A percentile compares a stretch with the other conserved stretches of the same genome.
Evolutionary conservation across 78 protist species (phyloP).

Genomic region (Dictyostelium firmibasis): DNA sequence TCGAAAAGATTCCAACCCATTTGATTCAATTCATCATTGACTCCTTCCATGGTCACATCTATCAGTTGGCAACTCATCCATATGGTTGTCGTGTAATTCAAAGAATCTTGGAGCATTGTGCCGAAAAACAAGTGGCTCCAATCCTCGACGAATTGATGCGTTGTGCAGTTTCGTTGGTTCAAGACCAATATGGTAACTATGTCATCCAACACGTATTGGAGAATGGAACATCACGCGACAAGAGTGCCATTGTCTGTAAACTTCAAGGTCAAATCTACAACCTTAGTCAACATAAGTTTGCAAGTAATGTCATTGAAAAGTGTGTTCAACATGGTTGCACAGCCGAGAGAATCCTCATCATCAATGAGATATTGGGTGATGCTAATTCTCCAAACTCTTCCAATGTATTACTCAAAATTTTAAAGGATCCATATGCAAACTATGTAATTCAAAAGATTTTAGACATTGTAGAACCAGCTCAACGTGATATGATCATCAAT

Average conservation of each 20-base stretch:
- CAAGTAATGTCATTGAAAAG: conserved; percentile 88
- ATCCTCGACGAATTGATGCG: conserved; percentile 89
- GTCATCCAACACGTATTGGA: conserved; percentile 97
- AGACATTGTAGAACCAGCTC: conserved; percentile 85
- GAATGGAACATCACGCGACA: conserved; percentile 75
- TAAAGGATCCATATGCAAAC: conserved; percentile 97
- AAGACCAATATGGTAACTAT: conserved; percentile 98
- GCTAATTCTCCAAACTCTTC: background rate
- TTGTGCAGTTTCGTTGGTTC: conserved; percentile 81
- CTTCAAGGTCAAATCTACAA: conserved; percentile 85
- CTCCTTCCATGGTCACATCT: conserved; percentile 89
- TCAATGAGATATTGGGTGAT: conserved; percentile 77
- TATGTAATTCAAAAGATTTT: conserved; percentile 96
- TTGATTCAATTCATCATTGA: conserved; percentile 94
- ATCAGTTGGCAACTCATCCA: conserved; percentile 94
- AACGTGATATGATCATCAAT: conserved; percentile 65
- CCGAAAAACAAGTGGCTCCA: conserved; percentile 68
- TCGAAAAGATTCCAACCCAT: conserved; percentile 91
- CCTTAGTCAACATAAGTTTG: conserved; percentile 95
- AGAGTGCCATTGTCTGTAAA: conserved; percentile 47
- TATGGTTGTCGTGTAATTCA: conserved; percentile 99
- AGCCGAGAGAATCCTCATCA: conserved; percentile 64
- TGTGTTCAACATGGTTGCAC: conserved; percentile 79
- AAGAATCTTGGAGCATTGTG: conserved; percentile 96
- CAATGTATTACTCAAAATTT: conserved; percentile 69